phyloP scores from a whole-genome alignment of 495 filamentous ascomycete genomes.

The Penicillium flavigenum region DNA sequence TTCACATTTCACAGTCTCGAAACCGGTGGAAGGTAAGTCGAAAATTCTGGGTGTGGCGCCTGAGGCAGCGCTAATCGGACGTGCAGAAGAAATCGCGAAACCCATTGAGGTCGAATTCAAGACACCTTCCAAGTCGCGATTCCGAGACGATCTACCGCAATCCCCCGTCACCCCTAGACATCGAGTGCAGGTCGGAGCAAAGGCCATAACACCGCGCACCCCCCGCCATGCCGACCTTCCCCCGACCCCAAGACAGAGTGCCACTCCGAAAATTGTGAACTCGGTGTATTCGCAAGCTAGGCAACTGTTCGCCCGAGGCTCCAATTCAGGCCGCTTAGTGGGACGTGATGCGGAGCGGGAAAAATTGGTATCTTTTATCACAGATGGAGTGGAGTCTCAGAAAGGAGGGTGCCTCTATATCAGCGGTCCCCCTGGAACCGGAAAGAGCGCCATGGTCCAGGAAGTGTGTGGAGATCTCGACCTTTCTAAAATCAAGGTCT shows the following conservation, averaged over 20 bases:
- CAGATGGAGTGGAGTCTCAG: constrained; percentile 55
- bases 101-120: constrained; percentile 38
- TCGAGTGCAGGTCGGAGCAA: constrained; percentile 60
- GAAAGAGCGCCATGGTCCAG: constrained; percentile 89
- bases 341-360: constrained; percentile 79
- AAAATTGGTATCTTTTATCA: constrained; percentile 68
- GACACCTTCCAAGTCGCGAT: constrained; percentile 65
- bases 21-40: constrained; percentile 36
- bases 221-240: constrained; percentile 49
- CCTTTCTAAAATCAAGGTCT: constrained; percentile 54
- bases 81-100: constrained; percentile 30
- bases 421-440: constrained; percentile 92
- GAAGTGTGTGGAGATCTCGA: constrained; percentile 67
- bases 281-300: constrained; percentile 84
- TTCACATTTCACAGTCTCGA: constrained; percentile 32
- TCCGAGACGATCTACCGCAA: constrained; percentile 62
- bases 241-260: constrained; percentile 47
- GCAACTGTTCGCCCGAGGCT: constrained; percentile 79
- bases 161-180: constrained; percentile 68
- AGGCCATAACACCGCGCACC: constrained; percentile 63
- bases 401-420: constrained; percentile 89
- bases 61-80: background rate
- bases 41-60: constrained; percentile 1
- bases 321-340: constrained; percentile 71
- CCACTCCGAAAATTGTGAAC: constrained; percentile 59